Conservation (phyloP, 1,284 basidiomycete genomes). For the Austroboletus olivaceoglutinosus region DNA sequence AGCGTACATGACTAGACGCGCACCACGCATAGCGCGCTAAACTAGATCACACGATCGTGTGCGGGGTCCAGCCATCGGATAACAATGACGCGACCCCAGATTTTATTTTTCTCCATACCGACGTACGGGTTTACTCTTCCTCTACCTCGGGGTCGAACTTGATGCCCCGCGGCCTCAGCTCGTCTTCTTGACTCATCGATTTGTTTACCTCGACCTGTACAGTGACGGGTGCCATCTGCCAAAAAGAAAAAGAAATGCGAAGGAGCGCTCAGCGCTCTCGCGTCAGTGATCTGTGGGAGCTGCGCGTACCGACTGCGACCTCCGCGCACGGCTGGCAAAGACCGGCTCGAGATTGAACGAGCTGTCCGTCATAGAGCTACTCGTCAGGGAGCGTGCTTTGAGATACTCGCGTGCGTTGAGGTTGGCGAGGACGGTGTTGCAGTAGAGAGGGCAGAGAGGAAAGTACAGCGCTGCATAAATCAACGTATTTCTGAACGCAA, state of each 20-base stretch:
- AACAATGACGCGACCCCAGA: too few species aligned
- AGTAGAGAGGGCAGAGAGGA: constrained; percentile 9
- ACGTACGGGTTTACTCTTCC: too few species aligned
- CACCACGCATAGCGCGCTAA: too few species aligned
- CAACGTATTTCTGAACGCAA: not conserved
- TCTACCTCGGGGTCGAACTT: not conserved
- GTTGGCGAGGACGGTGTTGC: constrained; percentile 8
- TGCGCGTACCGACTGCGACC: not conserved
- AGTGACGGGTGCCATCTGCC: not conserved
- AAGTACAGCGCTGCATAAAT: constrained; percentile 5
- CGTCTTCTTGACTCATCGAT: not conserved
- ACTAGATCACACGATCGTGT: too few species aligned
- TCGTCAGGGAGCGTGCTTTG: not conserved
- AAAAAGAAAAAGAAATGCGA: too few species aligned
- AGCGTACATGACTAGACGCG: too few species aligned
- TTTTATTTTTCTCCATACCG: too few species aligned
- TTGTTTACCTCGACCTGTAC: constrained; percentile 3
- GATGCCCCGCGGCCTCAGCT: not conserved
- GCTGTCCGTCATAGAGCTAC: not conserved
- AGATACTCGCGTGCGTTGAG: constrained; percentile 6
- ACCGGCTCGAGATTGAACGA: not conserved
- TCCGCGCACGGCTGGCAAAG: not conserved
- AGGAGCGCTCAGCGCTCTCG: too few species aligned
- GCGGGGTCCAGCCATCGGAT: too few species aligned
- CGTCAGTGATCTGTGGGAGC: not conserved